These are phyloP conservation scores for Fagopyrum homotropicum DNA, from an alignment of 148 eudicot genomes.

Conservation along the genomic window DNA sequence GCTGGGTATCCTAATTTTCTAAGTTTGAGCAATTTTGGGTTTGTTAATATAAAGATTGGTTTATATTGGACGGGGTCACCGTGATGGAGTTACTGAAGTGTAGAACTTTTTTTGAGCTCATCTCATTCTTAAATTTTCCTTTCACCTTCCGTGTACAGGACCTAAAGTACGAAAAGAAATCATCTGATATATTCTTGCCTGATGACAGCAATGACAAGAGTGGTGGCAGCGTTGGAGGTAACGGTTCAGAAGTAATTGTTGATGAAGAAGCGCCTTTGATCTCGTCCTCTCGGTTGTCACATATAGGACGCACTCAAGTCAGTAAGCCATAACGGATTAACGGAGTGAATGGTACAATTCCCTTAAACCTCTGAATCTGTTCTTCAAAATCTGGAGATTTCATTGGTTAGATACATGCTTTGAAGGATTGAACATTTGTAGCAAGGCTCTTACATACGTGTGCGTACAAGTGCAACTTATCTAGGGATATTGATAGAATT, in stretches of 20 bases:
- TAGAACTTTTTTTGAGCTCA: not conserved
- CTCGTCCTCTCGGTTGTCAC: conserved; percentile 11
- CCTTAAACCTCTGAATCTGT: not conserved
- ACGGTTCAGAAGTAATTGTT: conserved; percentile 8
- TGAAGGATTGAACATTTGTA: not conserved
- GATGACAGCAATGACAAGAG: conserved; percentile 21
- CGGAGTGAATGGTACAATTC: not conserved
- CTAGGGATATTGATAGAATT: conserved; percentile 3
- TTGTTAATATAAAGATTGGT: too few species aligned
- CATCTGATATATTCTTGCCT: conserved; percentile 26
- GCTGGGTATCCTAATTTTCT: too few species aligned
- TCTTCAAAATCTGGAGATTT: not conserved
- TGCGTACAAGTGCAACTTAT: conserved; percentile 9
- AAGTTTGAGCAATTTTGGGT: too few species aligned
- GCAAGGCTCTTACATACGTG: conserved; percentile 5
- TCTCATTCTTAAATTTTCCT: not conserved
- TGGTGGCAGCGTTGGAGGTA: conserved; percentile 23
- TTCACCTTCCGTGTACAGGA: conserved; percentile 18
- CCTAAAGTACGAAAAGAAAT: conserved; percentile 39
- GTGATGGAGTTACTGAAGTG: too few species aligned
- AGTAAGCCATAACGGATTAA: not conserved
- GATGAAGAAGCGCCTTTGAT: conserved; percentile 14
- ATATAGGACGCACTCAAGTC: conserved; percentile 6
- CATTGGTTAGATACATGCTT: not conserved
- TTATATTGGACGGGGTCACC: too few species aligned